Conservation (phyloP, 495 filamentous ascomycete species). For the Aspergillus steynii region DNA sequence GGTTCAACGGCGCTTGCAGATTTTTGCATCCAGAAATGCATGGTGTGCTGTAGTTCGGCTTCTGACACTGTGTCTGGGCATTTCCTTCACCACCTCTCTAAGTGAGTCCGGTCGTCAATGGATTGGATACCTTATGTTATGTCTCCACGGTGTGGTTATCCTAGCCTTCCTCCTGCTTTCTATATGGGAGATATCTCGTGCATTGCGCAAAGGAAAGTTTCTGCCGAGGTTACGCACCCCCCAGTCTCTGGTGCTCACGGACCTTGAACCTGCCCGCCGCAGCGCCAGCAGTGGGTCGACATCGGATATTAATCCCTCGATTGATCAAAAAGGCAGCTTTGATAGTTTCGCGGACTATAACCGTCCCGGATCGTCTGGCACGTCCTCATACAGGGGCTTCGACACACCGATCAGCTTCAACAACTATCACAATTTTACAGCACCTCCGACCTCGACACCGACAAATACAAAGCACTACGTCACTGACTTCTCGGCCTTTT, state of each 20-base stretch:
- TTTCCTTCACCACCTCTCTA: neutral
- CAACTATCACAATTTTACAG: neutral
- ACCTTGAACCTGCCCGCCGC: neutral
- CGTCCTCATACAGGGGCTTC: neutral
- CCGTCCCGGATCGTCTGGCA: neutral
- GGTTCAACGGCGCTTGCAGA: neutral
- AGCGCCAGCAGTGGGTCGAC: neutral
- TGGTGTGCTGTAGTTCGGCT: neutral
- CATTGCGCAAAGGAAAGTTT: neutral
- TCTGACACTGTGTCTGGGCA: neutral
- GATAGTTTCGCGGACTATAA: neutral
- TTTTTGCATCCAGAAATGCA: neutral
- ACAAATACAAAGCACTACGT: neutral
- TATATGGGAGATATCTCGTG: neutral
- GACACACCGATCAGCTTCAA: neutral
- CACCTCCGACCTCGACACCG: neutral
- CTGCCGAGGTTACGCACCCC: too few species aligned
- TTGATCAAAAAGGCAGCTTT: neutral
- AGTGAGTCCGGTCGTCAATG: neutral
- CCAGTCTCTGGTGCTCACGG: neutral
- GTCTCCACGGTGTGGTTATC: neutral
- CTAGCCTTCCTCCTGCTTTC: neutral
- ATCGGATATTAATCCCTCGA: neutral
- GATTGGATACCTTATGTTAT: constrained; percentile 4
- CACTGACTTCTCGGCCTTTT: neutral